Percentiles rank a stretch among this genome's conserved stretches.
Evolutionary conservation across 139 green algal species (phyloP).

Genomic region (Ettlia oleoabundans): DNA sequence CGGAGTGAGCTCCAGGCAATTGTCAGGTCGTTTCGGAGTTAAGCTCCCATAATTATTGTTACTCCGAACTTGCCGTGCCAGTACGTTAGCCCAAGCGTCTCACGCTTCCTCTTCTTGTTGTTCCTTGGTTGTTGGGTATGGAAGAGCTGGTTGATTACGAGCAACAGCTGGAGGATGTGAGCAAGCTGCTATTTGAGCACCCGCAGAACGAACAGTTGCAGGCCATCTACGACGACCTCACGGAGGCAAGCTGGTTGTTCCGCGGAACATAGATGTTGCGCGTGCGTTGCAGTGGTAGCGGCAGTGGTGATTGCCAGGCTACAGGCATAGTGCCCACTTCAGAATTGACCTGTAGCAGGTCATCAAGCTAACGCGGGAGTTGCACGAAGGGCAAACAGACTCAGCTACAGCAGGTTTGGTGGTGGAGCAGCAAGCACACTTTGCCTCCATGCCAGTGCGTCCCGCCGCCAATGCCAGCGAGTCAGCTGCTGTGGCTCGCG

Average conservation of each 20-base stretch:
- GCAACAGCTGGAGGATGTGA: conserved; percentile 57
- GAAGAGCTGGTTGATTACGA: background rate
- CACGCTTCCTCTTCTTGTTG: too few relatives aligned
- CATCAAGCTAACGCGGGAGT: conserved; percentile 52
- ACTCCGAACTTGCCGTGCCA: too few relatives aligned
- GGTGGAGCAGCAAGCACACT: too few relatives aligned
- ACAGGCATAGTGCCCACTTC: background rate
- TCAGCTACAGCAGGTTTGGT: conserved; percentile 38
- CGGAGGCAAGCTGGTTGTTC: conserved; percentile 59
- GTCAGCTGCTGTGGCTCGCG: conserved; percentile 48
- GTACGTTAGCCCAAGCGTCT: too few relatives aligned
- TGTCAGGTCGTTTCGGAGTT: too few relatives aligned
- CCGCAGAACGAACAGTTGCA: conserved; percentile 74
- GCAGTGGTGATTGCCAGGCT: background rate
- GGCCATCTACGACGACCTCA: conserved; percentile 74
- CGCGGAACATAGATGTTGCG: background rate
- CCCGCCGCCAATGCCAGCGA: too few relatives aligned
- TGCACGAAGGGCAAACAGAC: background rate
- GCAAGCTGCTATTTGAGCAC: conserved; percentile 73
- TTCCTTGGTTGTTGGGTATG: too few relatives aligned
- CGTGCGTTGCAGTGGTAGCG: background rate
- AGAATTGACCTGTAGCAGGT: conserved; percentile 50
- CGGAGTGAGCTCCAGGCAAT: too few relatives aligned
- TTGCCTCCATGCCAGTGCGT: too few relatives aligned
- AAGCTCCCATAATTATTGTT: too few relatives aligned